Conservation (phyloP, 305 asterid genomes). For the Monarda citriodora region DNA sequence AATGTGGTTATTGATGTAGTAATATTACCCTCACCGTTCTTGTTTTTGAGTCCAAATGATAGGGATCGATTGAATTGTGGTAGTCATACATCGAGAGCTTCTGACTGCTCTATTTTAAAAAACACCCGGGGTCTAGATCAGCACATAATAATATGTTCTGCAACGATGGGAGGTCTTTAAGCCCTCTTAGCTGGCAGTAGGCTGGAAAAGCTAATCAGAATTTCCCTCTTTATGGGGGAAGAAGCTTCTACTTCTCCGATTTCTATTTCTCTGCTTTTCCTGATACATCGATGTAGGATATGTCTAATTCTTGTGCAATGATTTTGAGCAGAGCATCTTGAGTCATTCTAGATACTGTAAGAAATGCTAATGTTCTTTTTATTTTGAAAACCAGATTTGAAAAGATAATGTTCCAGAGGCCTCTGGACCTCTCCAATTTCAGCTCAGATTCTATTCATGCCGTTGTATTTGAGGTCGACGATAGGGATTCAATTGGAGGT, state of each 20-base stretch:
- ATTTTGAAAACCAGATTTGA: conserved; percentile 58
- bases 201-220: conserved; percentile 4
- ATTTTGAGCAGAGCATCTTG: conserved; percentile 2
- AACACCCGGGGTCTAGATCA: conserved; percentile 2
- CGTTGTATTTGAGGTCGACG: conserved; percentile 91
- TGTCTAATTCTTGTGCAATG: conserved; percentile 5
- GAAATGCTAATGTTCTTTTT: conserved; percentile 22
- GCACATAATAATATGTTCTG: neutral
- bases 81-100: conserved; percentile 4
- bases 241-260: neutral
- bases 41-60: conserved; percentile 13
- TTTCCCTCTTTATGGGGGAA: neutral
- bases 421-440: conserved; percentile 71
- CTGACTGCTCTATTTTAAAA: neutral
- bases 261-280: conserved; percentile 4
- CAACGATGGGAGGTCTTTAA: neutral
- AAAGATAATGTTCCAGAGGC: conserved; percentile 73
- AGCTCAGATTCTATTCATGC: conserved; percentile 78
- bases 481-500: conserved; percentile 91
- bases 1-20: neutral
- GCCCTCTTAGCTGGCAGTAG: conserved; percentile 5
- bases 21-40: neutral
- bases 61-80: conserved; percentile 12
- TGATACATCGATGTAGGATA: conserved; percentile 6
- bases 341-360: neutral